Conservation (phyloP, 1,284 basidiomycete species). For the Naganishia albida region DNA sequence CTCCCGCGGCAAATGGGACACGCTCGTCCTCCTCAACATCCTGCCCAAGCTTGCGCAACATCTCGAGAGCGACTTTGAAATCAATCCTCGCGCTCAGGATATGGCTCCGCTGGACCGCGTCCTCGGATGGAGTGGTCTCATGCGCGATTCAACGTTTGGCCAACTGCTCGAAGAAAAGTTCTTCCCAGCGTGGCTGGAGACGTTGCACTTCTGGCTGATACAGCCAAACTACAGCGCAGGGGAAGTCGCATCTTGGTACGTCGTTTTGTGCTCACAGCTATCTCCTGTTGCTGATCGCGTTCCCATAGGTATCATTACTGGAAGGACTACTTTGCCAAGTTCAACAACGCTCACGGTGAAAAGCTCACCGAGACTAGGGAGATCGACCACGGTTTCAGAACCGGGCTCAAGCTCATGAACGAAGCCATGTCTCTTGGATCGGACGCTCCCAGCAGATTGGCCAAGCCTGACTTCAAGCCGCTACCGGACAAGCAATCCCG, state of each 20-base stretch:
- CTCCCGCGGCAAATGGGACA: slow-evolving; percentile 80
- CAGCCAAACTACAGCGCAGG: slow-evolving; percentile 79
- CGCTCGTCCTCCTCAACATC: slow-evolving; percentile 82
- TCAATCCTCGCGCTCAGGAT: slow-evolving; percentile 87
- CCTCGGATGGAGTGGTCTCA: slow-evolving; percentile 71
- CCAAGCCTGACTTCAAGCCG: slow-evolving; percentile 63
- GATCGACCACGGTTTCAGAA: slow-evolving; percentile 75
- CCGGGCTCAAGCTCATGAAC: slow-evolving; percentile 87
- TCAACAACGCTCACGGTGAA: slow-evolving; percentile 35
- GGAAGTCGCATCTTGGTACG: slow-evolving; percentile 89
- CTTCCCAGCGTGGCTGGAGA: slow-evolving; percentile 93
- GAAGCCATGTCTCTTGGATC: slow-evolving; percentile 80
- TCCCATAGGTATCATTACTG: slow-evolving; percentile 67
- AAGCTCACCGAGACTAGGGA: slow-evolving; percentile 58
- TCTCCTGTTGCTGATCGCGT: slow-evolving; percentile 5
- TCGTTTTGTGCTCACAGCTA: slow-evolving; percentile 5
- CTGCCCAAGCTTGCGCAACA: slow-evolving; percentile 82
- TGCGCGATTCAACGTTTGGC: slow-evolving; percentile 73
- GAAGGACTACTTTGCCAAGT: slow-evolving; percentile 75
- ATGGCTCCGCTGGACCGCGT: slow-evolving; percentile 75
- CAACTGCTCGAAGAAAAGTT: slow-evolving; percentile 85
- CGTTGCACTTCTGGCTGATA: slow-evolving; percentile 86
- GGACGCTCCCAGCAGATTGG: slow-evolving; percentile 66
- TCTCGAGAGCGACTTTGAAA: slow-evolving; percentile 75
- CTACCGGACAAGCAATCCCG: slow-evolving; percentile 44